Conservation (phyloP, 2,329 filamentous ascomycete species). For the Xenoacremonium recifei region DNA sequence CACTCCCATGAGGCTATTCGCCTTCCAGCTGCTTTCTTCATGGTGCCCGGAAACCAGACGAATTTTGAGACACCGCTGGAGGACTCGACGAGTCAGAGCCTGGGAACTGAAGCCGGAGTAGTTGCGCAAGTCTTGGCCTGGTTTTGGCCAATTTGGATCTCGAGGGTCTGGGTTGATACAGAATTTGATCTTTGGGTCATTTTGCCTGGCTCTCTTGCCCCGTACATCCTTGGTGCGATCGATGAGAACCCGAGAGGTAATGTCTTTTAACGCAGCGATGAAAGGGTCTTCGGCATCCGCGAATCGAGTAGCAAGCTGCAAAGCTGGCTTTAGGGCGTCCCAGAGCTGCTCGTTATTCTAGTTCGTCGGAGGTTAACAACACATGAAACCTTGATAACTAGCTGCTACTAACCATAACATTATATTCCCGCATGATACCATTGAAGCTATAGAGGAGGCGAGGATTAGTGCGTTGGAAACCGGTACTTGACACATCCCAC, state of each 20-base stretch:
- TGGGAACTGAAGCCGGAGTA: slow-evolving; percentile 3
- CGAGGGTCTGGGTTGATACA: slow-evolving; percentile 1
- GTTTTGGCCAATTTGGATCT: slow-evolving; percentile 3
- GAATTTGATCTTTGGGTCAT: slow-evolving; percentile 4
- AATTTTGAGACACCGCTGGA: slow-evolving; percentile 8
- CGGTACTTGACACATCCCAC: background rate
- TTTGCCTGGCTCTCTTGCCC: background rate
- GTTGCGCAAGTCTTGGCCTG: slow-evolving; percentile 6
- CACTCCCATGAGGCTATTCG: no score
- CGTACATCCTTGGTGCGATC: slow-evolving; percentile 4
- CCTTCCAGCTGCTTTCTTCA: no score
- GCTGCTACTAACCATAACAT: no score
- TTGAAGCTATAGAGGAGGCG: slow-evolving; percentile 19
- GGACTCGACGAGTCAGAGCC: background rate
- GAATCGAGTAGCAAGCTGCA: slow-evolving; percentile 25
- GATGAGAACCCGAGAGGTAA: slow-evolving; percentile 23
- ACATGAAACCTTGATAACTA: no score
- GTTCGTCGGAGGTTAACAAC: no score
- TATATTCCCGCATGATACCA: no score
- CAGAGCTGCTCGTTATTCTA: slow-evolving; percentile 26
- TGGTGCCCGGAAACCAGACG: no score
- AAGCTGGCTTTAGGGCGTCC: slow-evolving; percentile 26
- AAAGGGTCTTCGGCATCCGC: slow-evolving; percentile 18
- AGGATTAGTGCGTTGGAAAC: no score
- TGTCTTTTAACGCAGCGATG: slow-evolving; percentile 18